Evolutionary conservation across 1,284 basidiomycete species (phyloP), one percentile per base, ranked within the genome.

Genomic region (Tilletia indica): DNA sequence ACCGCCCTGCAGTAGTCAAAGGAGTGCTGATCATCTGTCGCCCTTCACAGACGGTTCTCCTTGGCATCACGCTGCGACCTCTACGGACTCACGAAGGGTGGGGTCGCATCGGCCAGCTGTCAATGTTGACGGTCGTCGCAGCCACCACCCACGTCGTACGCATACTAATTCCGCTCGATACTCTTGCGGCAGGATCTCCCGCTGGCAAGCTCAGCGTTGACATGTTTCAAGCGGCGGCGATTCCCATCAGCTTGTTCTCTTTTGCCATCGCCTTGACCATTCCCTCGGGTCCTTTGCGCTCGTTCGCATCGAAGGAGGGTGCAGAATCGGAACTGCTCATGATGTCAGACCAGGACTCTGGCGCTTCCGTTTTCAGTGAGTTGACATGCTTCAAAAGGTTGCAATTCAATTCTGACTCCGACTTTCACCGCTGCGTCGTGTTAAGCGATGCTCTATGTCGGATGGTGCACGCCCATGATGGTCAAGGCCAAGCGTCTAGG

Each of bases 281-380:
- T 14, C 58, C 58, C 9, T 61, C 58, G 19, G 58, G 58, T 61
- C 58, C 58, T 36, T 34, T 21, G 58, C 58, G 58, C 58, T 16
- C 31, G 25, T 61, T 61, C 21, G 14, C 58, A 4, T 12, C 31
- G 8, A 6, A 61, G 58, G 25, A n/a, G 19, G 58, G 58, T 3
- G 14, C 25, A 6, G 58, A 61, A 16, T 14, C 19, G 6, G 58
- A 61, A 16, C 19, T 61, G 19, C 58, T 12, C 3, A 61, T 61
- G 58, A 8, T 61, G 58, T 31, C n/a, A n/a, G 58, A 61, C 58
- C 58, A 61, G 58, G 58, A 61, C 31, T 61, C 58, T 3, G 58
- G 58, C 58, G 58, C 58, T n/a, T 61, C 58, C 9, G 36, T 61
- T 34, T 8, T 61, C 3, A 61, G 58, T 61, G 25, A 61, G 58